Base-by-base conservation (phyloP, 2,329 filamentous ascomycete species). In the Aspergillus vadensis region DNA sequence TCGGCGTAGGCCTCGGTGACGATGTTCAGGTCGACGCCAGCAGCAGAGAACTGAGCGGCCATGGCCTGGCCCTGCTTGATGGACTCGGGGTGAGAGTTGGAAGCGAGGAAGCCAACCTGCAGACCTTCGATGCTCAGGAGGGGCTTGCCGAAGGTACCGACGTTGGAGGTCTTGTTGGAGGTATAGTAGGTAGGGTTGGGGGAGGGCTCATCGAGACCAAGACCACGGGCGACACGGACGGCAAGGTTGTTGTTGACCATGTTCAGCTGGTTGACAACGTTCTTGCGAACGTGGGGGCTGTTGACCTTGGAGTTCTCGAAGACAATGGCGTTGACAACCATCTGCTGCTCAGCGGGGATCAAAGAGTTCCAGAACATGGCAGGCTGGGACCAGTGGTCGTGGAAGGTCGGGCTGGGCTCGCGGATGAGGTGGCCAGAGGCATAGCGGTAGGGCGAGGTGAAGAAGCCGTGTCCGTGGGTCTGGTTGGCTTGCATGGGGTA, bases 301-400 rank as follows among this genome's bases (percentile, higher is more conserved):
- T 80, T 76, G 30, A 91, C 68, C 14, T 89, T 83, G 19, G 85
- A 82, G 0, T 82, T 83, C 76, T 92, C 89, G 72, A 91, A 91
- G 25, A 89, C 86, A 57, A 91, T 86, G 0, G 88, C 88, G 72
- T 91, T 88, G 76, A 91, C 81, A 39, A 91, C 74, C 70, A 90
- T 87, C 69, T 91, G 88, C 72, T 90, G 84, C 76, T 91, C 89
- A 0, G 81, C 81, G 1, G 82, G 79, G 2, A 83, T 79, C 50
- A 92, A 79, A 0, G 88, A 91, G 81, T 91, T 91, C 82, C 85
- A 91, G 78, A 91, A 91, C 12, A 91, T 80, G 1, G 88, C 84
- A 0, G 88, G 85, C 72, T 92, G 89, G 3, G 85, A 86, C 88
- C 88, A 91, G 72, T 86, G 86, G 69, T 91, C 88, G 15, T 82